These are phyloP conservation scores for Blastobotrys americana DNA, from an alignment of 805 yeast genomes.

Conservation along the genomic window DNA sequence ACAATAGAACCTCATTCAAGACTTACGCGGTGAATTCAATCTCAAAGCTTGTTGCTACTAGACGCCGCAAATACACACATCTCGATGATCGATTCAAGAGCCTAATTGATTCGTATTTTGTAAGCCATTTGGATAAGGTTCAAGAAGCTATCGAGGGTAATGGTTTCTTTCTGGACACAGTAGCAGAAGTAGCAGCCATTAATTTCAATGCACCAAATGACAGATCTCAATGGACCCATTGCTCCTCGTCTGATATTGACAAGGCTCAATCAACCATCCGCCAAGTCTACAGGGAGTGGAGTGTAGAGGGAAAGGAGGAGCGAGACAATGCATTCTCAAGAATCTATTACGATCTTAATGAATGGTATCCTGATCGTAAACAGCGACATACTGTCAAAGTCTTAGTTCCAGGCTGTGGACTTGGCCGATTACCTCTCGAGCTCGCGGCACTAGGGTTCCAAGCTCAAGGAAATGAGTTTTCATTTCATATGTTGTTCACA, in stretches of 20 bases:
- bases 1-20: conserved; percentile 9
- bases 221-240: conserved; percentile 20
- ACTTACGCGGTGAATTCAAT: conserved; percentile 10
- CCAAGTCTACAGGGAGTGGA: conserved; percentile 81
- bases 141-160: conserved; percentile 17
- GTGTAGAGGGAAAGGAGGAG: conserved; percentile 45
- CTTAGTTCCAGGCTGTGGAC: conserved; percentile 84
- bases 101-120: conserved; percentile 5
- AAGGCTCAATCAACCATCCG: conserved; percentile 51
- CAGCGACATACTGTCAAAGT: conserved; percentile 32
- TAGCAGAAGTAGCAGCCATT: conserved; percentile 19
- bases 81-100: conserved; percentile 4
- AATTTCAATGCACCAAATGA: conserved; percentile 22
- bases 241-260: conserved; percentile 41
- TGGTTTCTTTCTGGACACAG: conserved; percentile 17
- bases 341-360: conserved; percentile 39
- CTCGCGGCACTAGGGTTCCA: conserved; percentile 37
- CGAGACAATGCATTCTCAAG: conserved; percentile 48
- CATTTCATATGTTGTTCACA: conserved; percentile 70
- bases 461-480: conserved; percentile 75
- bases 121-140: conserved; percentile 13
- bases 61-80: conserved; percentile 9
- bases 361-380: conserved; percentile 24
- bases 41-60: conserved; percentile 9
- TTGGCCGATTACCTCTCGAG: conserved; percentile 76